Base-by-base conservation (phyloP, 805 yeast species). In the Yarrowia deformans region DNA sequence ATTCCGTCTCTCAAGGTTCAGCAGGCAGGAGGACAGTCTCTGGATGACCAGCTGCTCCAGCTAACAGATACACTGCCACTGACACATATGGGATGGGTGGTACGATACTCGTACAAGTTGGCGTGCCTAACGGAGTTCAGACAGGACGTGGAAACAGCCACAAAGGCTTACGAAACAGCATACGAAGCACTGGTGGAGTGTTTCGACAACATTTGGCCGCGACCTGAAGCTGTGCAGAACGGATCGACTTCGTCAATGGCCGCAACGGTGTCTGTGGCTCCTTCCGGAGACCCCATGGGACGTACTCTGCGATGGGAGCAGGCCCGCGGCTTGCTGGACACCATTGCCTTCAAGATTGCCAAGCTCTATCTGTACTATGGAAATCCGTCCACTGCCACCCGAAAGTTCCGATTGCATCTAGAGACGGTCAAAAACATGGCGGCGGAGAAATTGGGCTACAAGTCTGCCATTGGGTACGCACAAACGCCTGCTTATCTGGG, bases 351-450 rank as follows among this genome's bases (percentile, higher is more conserved):
- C 64, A 90, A 89, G 72, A 86, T 90, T 10, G 84, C 85, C 8
- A 82, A 90, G 71, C 80, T 87, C 0, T 84, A 87, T 72, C 80
- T 90, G 34, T 86, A 89, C 14, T 70, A 85, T 14, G 90, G 85
- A 50, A 86, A 85, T 70, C 83, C 89, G 0, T 81, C 87, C 46
- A 72, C 81, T 60, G 91, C 93, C 0, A 85, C 86, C 73, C 81
- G 83, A 70, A 89, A 87, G 75, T 91, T 90, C 75, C 82, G 82
- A 46, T 81, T 85, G 19, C 97, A 91, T 78, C 74, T 90, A 1
- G 82, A 82, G 40, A 84, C 84, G 60, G 85, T 89, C 0, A 72
- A 81, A 9, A 77, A 79, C 8, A 74, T 83, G 6, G 69, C 68
- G 82, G 18, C 77, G 79, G n/a, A 69, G 71, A 1, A 75, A 78